Percentiles rank a stretch among this genome's conserved stretches.
Conservation (phyloP, 202 grass and related monocot species). For the Saccharum hybrid region DNA sequence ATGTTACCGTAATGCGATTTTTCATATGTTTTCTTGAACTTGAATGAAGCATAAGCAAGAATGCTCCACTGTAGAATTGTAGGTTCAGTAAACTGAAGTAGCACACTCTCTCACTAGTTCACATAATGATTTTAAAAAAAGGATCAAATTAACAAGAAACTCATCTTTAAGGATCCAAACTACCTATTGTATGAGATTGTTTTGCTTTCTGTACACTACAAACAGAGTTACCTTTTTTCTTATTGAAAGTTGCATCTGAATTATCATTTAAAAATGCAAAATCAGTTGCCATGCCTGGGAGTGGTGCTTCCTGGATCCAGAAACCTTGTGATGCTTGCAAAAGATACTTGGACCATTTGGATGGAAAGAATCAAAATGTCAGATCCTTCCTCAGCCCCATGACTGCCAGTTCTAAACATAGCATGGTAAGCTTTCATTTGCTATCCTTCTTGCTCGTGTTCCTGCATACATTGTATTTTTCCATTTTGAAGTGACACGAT, state of each 20-base stretch:
- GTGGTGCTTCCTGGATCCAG: background rate
- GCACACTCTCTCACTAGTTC: background rate
- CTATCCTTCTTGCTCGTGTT: background rate
- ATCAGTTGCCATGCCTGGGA: constrained; percentile 26
- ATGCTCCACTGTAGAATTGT: background rate
- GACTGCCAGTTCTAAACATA: constrained; percentile 21
- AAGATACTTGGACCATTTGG: constrained; percentile 44
- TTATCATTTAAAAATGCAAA: background rate
- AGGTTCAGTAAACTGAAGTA: background rate
- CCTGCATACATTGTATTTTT: background rate
- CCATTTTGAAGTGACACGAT: background rate
- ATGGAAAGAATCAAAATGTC: constrained; percentile 38
- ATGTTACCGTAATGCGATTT: background rate
- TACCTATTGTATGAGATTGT: background rate
- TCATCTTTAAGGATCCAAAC: background rate
- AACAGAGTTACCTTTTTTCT: background rate
- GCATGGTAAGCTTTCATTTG: constrained; percentile 38
- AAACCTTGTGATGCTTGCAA: constrained; percentile 40
- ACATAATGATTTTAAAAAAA: background rate
- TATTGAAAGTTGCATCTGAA: background rate
- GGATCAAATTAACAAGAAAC: background rate
- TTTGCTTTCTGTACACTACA: background rate
- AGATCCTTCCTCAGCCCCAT: constrained; percentile 36
- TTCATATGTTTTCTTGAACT: background rate
- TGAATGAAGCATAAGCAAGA: background rate